These are phyloP conservation scores for Pleurotus ostreatus DNA, from an alignment of 768 basidiomycete genomes.

Conservation along the genomic window DNA sequence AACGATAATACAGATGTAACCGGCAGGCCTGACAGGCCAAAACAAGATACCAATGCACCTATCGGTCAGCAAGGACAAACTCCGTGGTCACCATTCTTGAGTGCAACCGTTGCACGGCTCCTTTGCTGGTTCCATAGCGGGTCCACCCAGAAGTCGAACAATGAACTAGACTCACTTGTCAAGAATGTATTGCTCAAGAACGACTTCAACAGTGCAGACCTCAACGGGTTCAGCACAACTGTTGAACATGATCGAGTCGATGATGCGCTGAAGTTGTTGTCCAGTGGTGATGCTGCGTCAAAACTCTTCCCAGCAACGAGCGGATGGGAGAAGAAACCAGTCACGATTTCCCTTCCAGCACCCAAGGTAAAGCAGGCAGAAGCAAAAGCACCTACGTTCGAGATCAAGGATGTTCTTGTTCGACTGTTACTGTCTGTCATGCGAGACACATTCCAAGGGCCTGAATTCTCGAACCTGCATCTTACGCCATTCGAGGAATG, in stretches of 20 bases:
- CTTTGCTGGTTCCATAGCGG: constrained; percentile 28
- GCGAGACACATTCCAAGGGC: neutral
- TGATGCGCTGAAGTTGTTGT: neutral
- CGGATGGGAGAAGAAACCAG: neutral
- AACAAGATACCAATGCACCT: too few species aligned
- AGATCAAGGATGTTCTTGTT: neutral
- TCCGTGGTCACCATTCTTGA: constrained; percentile 20
- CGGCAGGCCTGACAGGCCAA: too few species aligned
- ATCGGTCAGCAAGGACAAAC: neutral
- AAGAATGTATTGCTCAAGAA: constrained; percentile 19
- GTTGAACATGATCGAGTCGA: constrained; percentile 15
- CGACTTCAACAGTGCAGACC: constrained; percentile 17
- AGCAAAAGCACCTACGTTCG: neutral
- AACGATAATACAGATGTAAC: neutral
- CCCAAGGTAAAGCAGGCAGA: neutral
- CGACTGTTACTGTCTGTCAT: neutral
- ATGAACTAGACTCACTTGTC: constrained; percentile 23
- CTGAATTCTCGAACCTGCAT: neutral
- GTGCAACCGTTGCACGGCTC: constrained; percentile 20
- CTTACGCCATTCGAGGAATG: constrained; percentile 3
- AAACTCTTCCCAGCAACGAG: neutral
- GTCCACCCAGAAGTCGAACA: constrained; percentile 21
- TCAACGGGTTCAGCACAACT: constrained; percentile 14
- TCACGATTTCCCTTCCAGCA: neutral
- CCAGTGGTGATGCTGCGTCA: neutral